These are phyloP conservation scores for Magnaporthiopsis incrustans DNA, from an alignment of 2,329 filamentous ascomycete species.

Conservation along the genomic window DNA sequence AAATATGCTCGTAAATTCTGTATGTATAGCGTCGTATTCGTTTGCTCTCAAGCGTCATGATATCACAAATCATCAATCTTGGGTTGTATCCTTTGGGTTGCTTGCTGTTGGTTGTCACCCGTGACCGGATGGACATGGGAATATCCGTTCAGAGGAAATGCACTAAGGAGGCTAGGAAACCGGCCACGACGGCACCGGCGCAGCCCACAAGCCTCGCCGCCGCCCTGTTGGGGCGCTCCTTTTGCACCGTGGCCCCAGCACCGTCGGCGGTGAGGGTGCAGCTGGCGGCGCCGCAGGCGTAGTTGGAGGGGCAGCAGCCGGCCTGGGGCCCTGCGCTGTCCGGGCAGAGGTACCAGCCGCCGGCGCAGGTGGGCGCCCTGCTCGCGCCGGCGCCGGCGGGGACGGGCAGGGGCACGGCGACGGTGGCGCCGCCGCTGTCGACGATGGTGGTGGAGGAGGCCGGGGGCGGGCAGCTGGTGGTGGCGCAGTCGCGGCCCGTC, in stretches of 20 bases:
- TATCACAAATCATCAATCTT: neutral
- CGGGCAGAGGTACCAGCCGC: conserved; percentile 70
- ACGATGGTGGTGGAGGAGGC: conserved; percentile 53
- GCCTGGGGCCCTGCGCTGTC: conserved; percentile 50
- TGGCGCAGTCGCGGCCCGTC: conserved; percentile 76
- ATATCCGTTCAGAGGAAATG: neutral
- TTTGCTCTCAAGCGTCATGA: neutral
- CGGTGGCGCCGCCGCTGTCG: conserved; percentile 49
- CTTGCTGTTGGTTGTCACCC: neutral
- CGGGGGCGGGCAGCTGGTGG: conserved; percentile 64
- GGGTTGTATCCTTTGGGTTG: neutral
- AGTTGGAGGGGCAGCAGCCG: conserved; percentile 79
- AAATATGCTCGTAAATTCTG: neutral
- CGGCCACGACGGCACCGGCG: neutral
- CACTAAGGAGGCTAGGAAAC: neutral
- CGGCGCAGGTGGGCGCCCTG: conserved; percentile 50
- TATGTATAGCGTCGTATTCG: neutral
- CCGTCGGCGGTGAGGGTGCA: conserved; percentile 52
- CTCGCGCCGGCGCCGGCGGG: conserved; percentile 28
- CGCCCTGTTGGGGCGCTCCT: conserved; percentile 32
- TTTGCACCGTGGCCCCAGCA: conserved; percentile 49
- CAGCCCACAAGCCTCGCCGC: neutral
- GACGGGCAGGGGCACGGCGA: conserved; percentile 54
- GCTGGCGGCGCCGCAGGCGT: conserved; percentile 62
- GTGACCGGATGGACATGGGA: too few relatives aligned